Percentiles rank a stretch among this genome's conserved stretches.
phyloP scores from a whole-genome alignment of 1,139 yeast species.

The Nakaseomyces uthaithaninus region DNA sequence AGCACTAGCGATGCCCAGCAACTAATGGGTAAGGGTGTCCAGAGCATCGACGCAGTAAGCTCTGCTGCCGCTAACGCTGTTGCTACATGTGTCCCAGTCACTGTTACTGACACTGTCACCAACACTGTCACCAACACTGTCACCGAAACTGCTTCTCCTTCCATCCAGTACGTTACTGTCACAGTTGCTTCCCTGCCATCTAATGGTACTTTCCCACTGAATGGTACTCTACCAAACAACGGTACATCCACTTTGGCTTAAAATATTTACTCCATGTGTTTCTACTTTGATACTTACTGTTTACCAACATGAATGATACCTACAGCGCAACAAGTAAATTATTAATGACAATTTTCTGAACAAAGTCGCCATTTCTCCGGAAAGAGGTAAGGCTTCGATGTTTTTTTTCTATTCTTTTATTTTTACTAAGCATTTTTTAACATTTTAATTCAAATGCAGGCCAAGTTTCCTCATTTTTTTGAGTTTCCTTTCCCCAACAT shows the following conservation, averaged over 20 bases:
- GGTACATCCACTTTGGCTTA: too few relatives aligned
- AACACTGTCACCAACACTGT: constrained; percentile 14
- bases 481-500: too few relatives aligned
- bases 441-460: constrained; percentile 3
- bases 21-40: constrained; percentile 2
- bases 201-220: constrained; percentile 1
- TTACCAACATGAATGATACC: too few relatives aligned
- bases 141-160: constrained; percentile 11
- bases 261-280: too few relatives aligned
- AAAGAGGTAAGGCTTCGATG: background rate
- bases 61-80: constrained; percentile 8
- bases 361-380: too few relatives aligned
- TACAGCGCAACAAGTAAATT: too few relatives aligned
- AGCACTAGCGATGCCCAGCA: background rate
- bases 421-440: constrained; percentile 3
- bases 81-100: constrained; percentile 17
- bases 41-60: constrained; percentile 1
- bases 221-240: constrained; percentile 2
- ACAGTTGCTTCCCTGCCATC: constrained; percentile 11
- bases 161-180: background rate
- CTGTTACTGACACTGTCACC: constrained; percentile 26
- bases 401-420: background rate
- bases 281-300: too few relatives aligned
- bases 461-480: too few relatives aligned
- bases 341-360: too few relatives aligned